These are phyloP conservation scores for Blepharisma stoltei DNA, from an alignment of 73 alveolate genomes.

Conservation along the genomic window DNA sequence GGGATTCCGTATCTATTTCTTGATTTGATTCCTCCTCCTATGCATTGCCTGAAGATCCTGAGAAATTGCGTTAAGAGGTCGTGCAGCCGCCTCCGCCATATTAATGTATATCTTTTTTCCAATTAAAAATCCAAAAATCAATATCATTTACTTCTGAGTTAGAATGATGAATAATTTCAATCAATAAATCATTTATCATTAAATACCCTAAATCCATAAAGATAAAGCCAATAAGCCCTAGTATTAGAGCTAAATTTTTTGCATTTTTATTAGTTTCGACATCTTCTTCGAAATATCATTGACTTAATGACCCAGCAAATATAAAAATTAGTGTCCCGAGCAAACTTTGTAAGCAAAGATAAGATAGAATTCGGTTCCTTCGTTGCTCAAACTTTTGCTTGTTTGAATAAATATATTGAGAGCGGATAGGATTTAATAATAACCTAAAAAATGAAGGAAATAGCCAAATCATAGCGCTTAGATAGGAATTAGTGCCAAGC, in stretches of 20 bases:
- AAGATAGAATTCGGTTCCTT: neutral
- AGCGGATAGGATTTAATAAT: neutral
- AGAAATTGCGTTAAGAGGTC: too few relatives aligned
- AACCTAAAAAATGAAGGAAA: neutral
- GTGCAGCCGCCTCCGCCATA: too few relatives aligned
- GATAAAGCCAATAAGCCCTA: constrained; percentile 5
- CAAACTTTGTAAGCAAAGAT: neutral
- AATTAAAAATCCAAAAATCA: constrained; percentile 15
- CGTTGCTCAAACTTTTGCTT: neutral
- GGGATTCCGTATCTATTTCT: too few relatives aligned
- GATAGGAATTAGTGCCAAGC: neutral
- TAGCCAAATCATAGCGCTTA: constrained; percentile 17
- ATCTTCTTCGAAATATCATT: constrained; percentile 4
- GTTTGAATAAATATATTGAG: neutral
- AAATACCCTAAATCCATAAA: neutral
- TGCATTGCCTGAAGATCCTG: too few relatives aligned
- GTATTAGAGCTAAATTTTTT: neutral
- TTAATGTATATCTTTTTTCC: neutral
- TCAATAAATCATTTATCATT: neutral
- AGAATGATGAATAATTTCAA: neutral
- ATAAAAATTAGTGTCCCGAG: neutral
- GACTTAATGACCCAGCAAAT: neutral
- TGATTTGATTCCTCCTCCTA: too few relatives aligned
- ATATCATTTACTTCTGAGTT: neutral
- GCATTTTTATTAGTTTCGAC: neutral